Percentiles rank a stretch among this genome's conserved stretches.
Conservation (phyloP, 148 eudicot species). For the Agrostemma githago region DNA sequence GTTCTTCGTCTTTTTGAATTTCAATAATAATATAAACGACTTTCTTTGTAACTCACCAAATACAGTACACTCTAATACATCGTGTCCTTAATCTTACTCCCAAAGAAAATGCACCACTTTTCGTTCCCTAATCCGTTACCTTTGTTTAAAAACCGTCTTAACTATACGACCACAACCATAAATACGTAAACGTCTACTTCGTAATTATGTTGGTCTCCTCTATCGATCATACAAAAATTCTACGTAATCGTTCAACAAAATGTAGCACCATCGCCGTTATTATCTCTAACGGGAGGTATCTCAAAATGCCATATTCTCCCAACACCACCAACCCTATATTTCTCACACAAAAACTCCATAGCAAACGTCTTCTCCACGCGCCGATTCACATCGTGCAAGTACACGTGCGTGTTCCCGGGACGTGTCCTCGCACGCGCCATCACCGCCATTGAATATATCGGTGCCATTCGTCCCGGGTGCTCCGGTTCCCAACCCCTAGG, state of each 20-base stretch:
- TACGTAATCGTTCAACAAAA: constrained; percentile 24
- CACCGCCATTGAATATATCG: constrained; percentile 43
- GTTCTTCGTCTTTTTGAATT: no score
- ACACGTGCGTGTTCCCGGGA: constrained; percentile 38
- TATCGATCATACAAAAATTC: not conserved
- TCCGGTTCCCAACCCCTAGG: constrained; percentile 32
- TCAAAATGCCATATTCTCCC: constrained; percentile 52
- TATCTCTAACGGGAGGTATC: constrained; percentile 29
- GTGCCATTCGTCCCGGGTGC: constrained; percentile 49
- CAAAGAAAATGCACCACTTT: no score
- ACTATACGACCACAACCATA: not conserved
- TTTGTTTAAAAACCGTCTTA: not conserved
- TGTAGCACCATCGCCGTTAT: not conserved
- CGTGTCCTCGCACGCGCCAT: constrained; percentile 39
- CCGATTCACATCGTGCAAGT: constrained; percentile 40
- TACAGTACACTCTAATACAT: no score
- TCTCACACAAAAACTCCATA: constrained; percentile 42
- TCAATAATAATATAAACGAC: no score
- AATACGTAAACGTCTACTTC: not conserved
- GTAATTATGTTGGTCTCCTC: not conserved
- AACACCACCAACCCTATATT: constrained; percentile 30
- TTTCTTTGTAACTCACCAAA: no score
- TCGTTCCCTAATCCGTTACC: no score
- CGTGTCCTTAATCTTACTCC: no score
- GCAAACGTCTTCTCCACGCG: constrained; percentile 35